Evolutionary conservation across 306 rosid genomes (phyloP), one percentile per base, ranked within the genome.

Genomic region (Castanea sativa): DNA sequence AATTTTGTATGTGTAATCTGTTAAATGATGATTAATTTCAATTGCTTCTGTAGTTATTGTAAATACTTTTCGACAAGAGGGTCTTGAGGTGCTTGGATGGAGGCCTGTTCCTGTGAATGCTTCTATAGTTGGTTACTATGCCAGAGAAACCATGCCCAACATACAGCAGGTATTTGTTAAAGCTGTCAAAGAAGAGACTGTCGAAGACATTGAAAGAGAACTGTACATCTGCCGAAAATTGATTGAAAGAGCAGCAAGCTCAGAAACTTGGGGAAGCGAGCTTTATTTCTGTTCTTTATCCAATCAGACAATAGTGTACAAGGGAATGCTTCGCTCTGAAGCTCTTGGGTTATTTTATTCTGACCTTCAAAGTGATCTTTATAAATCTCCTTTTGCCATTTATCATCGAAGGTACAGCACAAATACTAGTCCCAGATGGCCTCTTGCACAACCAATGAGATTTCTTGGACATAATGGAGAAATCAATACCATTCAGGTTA

Each of bases 371-470:
- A 92, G 88, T 88, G 92, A 92, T 80, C 90, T 92, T 65, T 95
- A 91, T 78, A 84, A 88, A 74, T 91, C 99, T 53, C 86, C 99
- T 59, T 95, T 95, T 86, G 98, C 99, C 69, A 95, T 95, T 81
- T 95, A 95, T 88, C 99, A 95, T 89, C 91, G 99, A 77, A 90
- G 99, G 88, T 95, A 89, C 83, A 95, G 99, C 89, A 95, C 99
- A 35, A 95, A 95, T 87, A 95, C 99, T 84, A 92, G 91, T 88
- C 99, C 99, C 56, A 89, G 97, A 80, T 95, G 99, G 99, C 99
- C 99, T 82, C 99, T 95, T 83, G 99, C 99, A 29, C 99, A 95
- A 84, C 99, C 99, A 80, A 95, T 95, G 99, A 90, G 99, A 85
- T 87, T 95, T 83, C 96, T 95, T 79, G 99, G 99, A 80, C 99